These are phyloP conservation scores for Fusarium zealandicum DNA, from an alignment of 2,329 filamentous ascomycete species.

Conservation along the genomic window DNA sequence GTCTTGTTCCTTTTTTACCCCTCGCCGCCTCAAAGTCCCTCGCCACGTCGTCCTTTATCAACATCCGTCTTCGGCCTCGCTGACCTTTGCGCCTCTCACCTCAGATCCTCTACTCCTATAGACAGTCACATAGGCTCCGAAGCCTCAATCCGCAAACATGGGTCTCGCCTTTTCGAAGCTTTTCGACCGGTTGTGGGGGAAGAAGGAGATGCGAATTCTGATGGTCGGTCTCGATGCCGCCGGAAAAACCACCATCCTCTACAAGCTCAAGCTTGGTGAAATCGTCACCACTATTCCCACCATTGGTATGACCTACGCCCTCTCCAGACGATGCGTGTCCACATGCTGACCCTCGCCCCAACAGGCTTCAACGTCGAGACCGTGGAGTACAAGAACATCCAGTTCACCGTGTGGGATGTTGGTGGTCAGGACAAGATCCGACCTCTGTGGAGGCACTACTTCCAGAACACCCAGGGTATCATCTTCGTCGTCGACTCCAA, in stretches of 20 bases:
- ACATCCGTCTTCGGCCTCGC: conserved; percentile 16
- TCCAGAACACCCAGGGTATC: conserved; percentile 99
- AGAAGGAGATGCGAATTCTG: conserved; percentile 99
- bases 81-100: conserved; percentile 32
- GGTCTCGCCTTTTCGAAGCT: conserved; percentile 97
- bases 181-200: conserved; percentile 95
- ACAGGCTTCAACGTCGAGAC: conserved; percentile 99
- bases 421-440: conserved; percentile 99
- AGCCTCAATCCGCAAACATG: conserved; percentile 74
- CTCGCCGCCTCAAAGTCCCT: conserved; percentile 25
- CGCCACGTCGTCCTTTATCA: conserved; percentile 23
- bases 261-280: conserved; percentile 99
- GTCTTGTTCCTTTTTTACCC: conserved; percentile 19
- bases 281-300: conserved; percentile 99
- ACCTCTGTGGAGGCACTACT: conserved; percentile 99
- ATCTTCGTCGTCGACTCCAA: conserved; percentile 99
- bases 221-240: conserved; percentile 99
- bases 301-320: conserved; percentile 69
- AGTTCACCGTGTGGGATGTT: conserved; percentile 99
- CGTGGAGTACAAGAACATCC: conserved; percentile 99
- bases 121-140: conserved; percentile 42
- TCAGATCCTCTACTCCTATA: conserved; percentile 38
- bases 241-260: conserved; percentile 99
- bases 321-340: conserved; percentile 24
- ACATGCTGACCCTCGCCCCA: conserved; percentile 21